Evolutionary conservation across 352 stramenopile genomes (phyloP).

Genomic region (Globisporangium takayamanum): DNA sequence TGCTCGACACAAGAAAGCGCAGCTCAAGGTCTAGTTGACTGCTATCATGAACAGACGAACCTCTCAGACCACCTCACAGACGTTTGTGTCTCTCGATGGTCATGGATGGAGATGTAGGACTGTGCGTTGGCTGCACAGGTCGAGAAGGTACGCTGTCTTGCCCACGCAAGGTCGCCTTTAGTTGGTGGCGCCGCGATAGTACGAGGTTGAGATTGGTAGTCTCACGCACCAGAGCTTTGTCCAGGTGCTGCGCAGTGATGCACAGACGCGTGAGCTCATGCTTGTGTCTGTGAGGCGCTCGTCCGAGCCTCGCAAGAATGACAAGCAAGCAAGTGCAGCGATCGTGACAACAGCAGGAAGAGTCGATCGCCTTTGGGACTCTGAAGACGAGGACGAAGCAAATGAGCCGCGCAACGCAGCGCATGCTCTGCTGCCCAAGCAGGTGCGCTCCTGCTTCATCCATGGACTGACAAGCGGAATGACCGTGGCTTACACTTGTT

Average conservation of each 20-base stretch:
- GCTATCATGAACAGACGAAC: not conserved
- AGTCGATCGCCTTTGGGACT: not conserved
- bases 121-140: constrained; percentile 27
- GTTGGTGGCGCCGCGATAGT: no score
- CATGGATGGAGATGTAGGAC: constrained; percentile 1
- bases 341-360: constrained; percentile 7
- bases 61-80: not conserved
- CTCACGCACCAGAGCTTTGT: not conserved
- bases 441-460: constrained; percentile 2
- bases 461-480: constrained; percentile 6
- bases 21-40: constrained; percentile 1
- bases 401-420: not conserved
- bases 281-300: constrained; percentile 14
- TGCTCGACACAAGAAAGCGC: not conserved
- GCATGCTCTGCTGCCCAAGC: constrained; percentile 11
- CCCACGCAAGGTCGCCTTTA: not conserved
- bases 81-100: not conserved
- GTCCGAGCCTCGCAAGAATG: not conserved
- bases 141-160: constrained; percentile 21
- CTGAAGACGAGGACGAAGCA: not conserved
- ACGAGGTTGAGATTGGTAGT: no score
- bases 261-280: constrained; percentile 32
- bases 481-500: not conserved
- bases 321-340: not conserved
- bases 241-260: constrained; percentile 27